Conservation (phyloP, 306 rosid genomes). For the Cucurbita ficifolia region DNA sequence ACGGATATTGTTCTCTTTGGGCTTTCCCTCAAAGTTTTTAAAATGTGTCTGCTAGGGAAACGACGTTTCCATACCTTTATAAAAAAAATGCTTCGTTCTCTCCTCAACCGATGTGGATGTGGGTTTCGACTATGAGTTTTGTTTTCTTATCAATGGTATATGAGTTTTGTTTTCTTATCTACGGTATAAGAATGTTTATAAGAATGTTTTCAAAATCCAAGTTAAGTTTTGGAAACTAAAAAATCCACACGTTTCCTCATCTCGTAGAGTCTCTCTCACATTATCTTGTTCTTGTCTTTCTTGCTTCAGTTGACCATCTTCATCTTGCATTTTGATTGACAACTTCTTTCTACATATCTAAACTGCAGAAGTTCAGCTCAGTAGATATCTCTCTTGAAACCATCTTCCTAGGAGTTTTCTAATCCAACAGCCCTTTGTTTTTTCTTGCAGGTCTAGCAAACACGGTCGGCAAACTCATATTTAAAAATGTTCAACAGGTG, state of each 20-base stretch:
- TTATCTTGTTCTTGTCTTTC: not conserved
- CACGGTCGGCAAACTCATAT: conserved; percentile 24
- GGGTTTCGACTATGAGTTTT: too few species aligned
- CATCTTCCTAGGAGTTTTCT: not conserved
- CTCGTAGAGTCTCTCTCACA: not conserved
- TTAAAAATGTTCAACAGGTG: conserved; percentile 66
- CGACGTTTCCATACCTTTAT: too few species aligned
- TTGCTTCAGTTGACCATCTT: not conserved
- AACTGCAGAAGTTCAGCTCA: not conserved
- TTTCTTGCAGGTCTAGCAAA: conserved; percentile 34
- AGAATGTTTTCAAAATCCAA: not conserved
- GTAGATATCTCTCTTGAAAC: not conserved
- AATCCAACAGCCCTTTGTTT: not conserved
- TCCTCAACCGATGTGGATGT: too few species aligned
- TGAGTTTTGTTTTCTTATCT: too few species aligned
- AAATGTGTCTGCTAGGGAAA: too few species aligned
- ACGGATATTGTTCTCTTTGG: too few species aligned
- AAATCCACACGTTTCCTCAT: too few species aligned
- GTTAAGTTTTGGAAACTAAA: not conserved
- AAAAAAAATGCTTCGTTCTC: too few species aligned
- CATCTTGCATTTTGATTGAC: not conserved
- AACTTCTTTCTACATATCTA: not conserved
- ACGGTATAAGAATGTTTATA: too few species aligned
- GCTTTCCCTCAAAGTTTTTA: too few species aligned
- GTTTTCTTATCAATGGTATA: too few species aligned